These are phyloP conservation scores for Kernera saxatilis DNA, from an alignment of 345 rosid species.

Conservation along the genomic window DNA sequence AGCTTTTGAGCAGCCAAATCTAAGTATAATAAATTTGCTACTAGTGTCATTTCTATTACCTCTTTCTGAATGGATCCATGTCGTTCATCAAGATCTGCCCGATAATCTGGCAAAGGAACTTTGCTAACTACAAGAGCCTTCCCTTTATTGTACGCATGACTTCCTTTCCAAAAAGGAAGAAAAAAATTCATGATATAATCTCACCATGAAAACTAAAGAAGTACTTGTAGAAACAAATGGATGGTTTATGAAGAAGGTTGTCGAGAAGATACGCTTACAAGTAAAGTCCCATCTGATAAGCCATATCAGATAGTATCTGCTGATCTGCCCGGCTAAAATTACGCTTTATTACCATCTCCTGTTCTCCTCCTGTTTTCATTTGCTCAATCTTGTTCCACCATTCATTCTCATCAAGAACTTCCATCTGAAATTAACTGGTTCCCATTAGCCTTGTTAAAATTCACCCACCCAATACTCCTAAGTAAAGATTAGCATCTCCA, in stretches of 20 bases:
- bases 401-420: conserved; percentile 72
- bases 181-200: conserved; percentile 5
- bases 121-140: conserved; percentile 85
- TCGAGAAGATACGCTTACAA: conserved; percentile 52
- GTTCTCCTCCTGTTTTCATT: conserved; percentile 58
- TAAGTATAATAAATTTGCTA: not conserved
- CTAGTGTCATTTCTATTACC: conserved; percentile 34
- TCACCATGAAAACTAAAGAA: not conserved
- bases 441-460: not conserved
- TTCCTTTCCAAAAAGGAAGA: conserved; percentile 45
- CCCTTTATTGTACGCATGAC: conserved; percentile 93
- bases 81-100: conserved; percentile 88
- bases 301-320: conserved; percentile 67
- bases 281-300: conserved; percentile 65
- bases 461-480: not conserved
- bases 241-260: not conserved
- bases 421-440: conserved; percentile 44
- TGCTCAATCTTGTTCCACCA: conserved; percentile 84
- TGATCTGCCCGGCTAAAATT: conserved; percentile 69
- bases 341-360: conserved; percentile 68
- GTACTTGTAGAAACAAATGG: not conserved
- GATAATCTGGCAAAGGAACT: conserved; percentile 85
- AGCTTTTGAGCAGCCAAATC: not conserved
- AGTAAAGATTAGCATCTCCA: not conserved
- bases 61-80: conserved; percentile 92